Evolutionary conservation across 1,284 basidiomycete species (phyloP).

Genomic region (Waitea zeae): DNA sequence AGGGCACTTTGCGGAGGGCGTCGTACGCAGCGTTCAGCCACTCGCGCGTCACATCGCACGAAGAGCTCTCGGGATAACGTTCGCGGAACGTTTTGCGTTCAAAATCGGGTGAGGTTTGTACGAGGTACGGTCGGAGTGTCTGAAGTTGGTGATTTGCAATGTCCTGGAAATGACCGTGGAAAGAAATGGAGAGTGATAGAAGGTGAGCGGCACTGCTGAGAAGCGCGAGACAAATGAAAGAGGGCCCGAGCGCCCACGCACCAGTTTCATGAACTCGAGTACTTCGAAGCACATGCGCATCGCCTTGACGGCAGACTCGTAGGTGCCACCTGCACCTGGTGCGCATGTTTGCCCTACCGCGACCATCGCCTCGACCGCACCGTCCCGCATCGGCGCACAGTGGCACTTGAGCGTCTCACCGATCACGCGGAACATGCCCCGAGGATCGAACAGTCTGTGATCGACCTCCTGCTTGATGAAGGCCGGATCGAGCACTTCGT

Average conservation of each 20-base stretch:
- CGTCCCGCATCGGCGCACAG: slow-evolving; percentile 87
- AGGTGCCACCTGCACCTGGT: slow-evolving; percentile 31
- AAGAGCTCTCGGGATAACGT: slow-evolving; percentile 23
- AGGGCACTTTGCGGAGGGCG: slow-evolving; percentile 10
- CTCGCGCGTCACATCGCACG: slow-evolving; percentile 36
- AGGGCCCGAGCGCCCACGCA: no score
- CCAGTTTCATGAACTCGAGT: slow-evolving; percentile 89
- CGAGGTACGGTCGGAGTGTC: slow-evolving; percentile 70
- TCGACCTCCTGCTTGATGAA: slow-evolving; percentile 71
- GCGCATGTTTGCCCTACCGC: slow-evolving; percentile 41
- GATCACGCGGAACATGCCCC: slow-evolving; percentile 64
- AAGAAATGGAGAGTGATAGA: not conserved
- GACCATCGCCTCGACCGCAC: slow-evolving; percentile 73
- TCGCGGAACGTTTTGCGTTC: slow-evolving; percentile 68
- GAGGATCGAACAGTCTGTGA: slow-evolving; percentile 66
- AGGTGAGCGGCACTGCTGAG: slow-evolving; percentile 9
- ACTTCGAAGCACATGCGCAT: slow-evolving; percentile 82
- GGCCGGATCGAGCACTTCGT: slow-evolving; percentile 47
- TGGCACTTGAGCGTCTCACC: slow-evolving; percentile 77
- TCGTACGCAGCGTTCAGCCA: slow-evolving; percentile 37
- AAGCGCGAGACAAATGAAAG: slow-evolving; percentile 10
- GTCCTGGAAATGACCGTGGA: slow-evolving; percentile 33
- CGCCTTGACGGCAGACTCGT: slow-evolving; percentile 53
- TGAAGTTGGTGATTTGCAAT: slow-evolving; percentile 92
- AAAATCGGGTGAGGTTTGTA: slow-evolving; percentile 66